phyloP scores from a whole-genome alignment of 23 red algal species.

The Chondrus crispus region DNA sequence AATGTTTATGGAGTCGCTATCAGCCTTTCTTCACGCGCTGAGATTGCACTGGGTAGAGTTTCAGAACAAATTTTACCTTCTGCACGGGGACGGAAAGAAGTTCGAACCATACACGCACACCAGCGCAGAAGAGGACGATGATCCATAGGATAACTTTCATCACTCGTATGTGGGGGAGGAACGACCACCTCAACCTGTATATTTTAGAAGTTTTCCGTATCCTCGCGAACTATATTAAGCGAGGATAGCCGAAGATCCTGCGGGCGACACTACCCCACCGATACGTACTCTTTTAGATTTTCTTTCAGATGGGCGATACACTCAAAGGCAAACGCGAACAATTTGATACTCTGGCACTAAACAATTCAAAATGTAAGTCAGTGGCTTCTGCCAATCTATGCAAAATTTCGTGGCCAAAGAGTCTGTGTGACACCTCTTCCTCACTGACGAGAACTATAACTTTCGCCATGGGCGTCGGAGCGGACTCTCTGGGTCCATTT shows the following conservation, averaged over 20 bases:
- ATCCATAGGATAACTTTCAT: not conserved
- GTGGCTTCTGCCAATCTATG: not conserved
- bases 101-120: conserved; percentile 77
- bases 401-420: not conserved
- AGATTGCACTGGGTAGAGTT: conserved; percentile 99
- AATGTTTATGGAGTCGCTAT: conserved; percentile 95
- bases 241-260: too few species aligned
- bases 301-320: not conserved
- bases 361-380: not conserved
- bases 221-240: too few species aligned
- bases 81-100: conserved; percentile 82
- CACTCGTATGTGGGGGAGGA: too few species aligned
- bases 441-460: not conserved
- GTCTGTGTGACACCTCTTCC: too few species aligned
- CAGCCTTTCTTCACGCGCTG: conserved; percentile 96
- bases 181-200: too few species aligned
- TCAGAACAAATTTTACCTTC: conserved; percentile 95
- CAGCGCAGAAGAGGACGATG: conserved; percentile 10
- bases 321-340: not conserved
- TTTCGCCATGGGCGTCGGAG: conserved; percentile 67
- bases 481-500: conserved; percentile 78
- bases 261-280: too few species aligned
- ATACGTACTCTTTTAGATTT: not conserved
- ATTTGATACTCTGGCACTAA: not conserved
- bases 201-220: too few species aligned